phyloP scores from a whole-genome alignment of 352 stramenopile species.

The Phytopythium boreale region DNA sequence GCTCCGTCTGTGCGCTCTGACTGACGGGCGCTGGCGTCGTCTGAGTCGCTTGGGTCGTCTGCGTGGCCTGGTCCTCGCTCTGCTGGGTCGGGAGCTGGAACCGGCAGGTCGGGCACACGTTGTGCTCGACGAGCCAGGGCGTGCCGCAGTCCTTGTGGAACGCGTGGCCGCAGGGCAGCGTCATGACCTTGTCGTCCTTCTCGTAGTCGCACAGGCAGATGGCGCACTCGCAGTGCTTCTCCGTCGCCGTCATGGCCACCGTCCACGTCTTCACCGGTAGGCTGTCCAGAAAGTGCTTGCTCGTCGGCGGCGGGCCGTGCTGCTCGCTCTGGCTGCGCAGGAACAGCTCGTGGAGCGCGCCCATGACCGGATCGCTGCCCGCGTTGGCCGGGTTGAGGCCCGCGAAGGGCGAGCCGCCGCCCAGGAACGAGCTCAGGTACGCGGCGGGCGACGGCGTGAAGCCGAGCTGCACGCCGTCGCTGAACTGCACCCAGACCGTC shows the following conservation, averaged over 20 bases:
- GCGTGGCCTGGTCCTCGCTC: conserved; percentile 7
- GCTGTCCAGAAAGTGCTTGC: conserved; percentile 64
- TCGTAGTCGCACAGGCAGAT: conserved; percentile 80
- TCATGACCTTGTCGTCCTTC: conserved; percentile 55
- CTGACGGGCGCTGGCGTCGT: background rate
- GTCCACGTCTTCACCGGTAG: conserved; percentile 64
- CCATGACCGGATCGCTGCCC: conserved; percentile 30
- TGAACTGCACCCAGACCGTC: conserved; percentile 60
- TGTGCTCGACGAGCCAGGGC: conserved; percentile 76
- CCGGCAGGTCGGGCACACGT: conserved; percentile 75
- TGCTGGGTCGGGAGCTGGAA: conserved; percentile 55
- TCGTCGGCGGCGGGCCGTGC: conserved; percentile 64
- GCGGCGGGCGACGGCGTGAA: conserved; percentile 41
- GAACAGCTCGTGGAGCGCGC: conserved; percentile 62
- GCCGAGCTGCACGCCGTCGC: conserved; percentile 43
- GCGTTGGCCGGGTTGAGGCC: conserved; percentile 7
- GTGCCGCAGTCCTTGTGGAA: conserved; percentile 80
- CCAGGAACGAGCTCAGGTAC: conserved; percentile 39
- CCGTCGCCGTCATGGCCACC: conserved; percentile 26
- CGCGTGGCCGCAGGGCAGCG: conserved; percentile 68
- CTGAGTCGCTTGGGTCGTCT: conserved; percentile 10
- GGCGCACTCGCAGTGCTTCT: conserved; percentile 62
- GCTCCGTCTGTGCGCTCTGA: background rate
- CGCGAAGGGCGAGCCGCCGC: conserved; percentile 20
- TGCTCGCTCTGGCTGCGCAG: conserved; percentile 52